Evolutionary conservation across 345 rosid genomes (phyloP).

Genomic region (Hibiscus trionum): DNA sequence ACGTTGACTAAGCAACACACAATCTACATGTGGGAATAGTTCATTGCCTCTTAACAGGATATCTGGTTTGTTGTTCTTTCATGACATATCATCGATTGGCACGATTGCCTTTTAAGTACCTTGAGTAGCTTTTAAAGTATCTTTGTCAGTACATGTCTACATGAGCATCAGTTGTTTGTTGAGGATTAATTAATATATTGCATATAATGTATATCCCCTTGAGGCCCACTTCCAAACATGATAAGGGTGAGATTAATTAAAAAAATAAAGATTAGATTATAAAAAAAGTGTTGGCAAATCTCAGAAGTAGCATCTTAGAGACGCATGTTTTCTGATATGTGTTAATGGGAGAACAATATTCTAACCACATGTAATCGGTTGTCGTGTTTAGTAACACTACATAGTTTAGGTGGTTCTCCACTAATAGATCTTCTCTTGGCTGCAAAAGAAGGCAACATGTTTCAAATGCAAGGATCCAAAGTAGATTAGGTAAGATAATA

Average conservation of each 20-base stretch:
- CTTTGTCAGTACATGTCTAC: background rate
- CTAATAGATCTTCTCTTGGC: conserved; percentile 19
- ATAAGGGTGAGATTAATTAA: conserved; percentile 6
- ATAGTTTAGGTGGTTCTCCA: conserved; percentile 36
- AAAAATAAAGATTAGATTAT: background rate
- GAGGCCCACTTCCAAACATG: conserved; percentile 19
- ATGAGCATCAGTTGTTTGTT: background rate
- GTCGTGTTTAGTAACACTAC: conserved; percentile 1
- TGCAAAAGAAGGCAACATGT: conserved; percentile 6
- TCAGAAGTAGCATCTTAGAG: conserved; percentile 34
- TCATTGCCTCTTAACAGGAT: conserved; percentile 4
- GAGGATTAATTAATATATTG: background rate
- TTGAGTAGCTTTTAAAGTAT: conserved; percentile 7
- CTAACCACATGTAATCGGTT: conserved; percentile 3
- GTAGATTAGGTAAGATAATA: background rate
- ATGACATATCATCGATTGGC: conserved; percentile 8
- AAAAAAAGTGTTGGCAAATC: conserved; percentile 21
- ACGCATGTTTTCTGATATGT: conserved; percentile 22
- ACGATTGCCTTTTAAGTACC: conserved; percentile 1
- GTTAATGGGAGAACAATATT: conserved; percentile 15
- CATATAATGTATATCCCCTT: conserved; percentile 12
- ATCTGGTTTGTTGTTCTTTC: background rate
- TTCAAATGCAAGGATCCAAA: background rate
- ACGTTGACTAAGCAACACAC: background rate
- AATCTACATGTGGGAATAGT: conserved; percentile 11